Base-by-base conservation (phyloP, 371 early-diverging fungal genomes). In the Mortierella polycephala region DNA sequence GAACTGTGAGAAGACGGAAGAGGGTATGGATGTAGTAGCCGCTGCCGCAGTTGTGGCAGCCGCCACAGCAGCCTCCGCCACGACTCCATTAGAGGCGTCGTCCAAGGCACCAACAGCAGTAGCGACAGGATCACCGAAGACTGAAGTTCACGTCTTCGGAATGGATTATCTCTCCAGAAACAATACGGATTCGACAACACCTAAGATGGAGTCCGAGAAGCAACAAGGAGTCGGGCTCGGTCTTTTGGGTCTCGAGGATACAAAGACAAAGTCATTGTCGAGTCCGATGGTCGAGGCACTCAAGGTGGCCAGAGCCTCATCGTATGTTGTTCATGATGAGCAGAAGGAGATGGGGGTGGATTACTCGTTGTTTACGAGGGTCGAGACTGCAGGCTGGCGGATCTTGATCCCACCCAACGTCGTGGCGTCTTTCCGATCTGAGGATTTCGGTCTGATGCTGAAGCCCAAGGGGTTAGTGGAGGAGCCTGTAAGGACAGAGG, bases 391-490 rank as follows among this genome's bases (percentile, higher is more conserved):
- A 20, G 62, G 66, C 5, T 72, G 72, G 72, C 54, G 72, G 47
- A 72, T 72, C n/a, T 51, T 72, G 62, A 72, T 72, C 53, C 72
- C 72, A 7, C 72, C 72, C 2, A 65, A 72, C 10, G 72, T 72
- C n/a, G 57, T 61, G 23, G 72, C 72, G 2, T 62, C 72, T 8
- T 72, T 72, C 58, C 66, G 58, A 5, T 72, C 72, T 0, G 74
- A 64, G 11, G 68, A 63, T 46, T 68, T 74, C 44, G 74, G 74
- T 11, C 21, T 74, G 61, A 50, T 64, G 64, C 30, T 61, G 42
- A 63, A 56, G 60, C 68, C 65, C 41, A 74, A 64, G 50, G 74
- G 64, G 11, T 8, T 51, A 30, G 30, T 30, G 21, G 49, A 53
- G 2, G 57, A 54, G 37, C 21, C 45, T 30, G 63, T 55, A 1